Conservation (phyloP, 2,329 filamentous ascomycete genomes). For the Calonectria pteridis region DNA sequence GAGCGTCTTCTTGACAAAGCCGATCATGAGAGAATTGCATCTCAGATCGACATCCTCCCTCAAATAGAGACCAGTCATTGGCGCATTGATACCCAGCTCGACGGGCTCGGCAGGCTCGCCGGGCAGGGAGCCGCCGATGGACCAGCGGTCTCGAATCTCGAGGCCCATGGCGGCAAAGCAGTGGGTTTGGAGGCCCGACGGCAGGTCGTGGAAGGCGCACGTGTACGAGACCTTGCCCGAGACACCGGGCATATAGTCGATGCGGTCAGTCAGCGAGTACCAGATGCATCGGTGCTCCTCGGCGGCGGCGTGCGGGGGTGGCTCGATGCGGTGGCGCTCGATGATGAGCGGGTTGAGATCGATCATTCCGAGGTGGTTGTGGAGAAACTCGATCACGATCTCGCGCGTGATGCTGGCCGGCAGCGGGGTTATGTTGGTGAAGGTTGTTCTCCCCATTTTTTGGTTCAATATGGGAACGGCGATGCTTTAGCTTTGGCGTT, state of each 20-base stretch:
- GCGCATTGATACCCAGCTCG: constrained; percentile 76
- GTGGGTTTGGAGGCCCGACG: constrained; percentile 82
- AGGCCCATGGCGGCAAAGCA: constrained; percentile 86
- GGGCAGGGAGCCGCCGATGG: constrained; percentile 76
- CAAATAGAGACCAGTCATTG: constrained; percentile 79
- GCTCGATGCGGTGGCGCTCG: constrained; percentile 75
- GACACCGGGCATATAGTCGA: constrained; percentile 79
- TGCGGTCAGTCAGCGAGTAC: constrained; percentile 84
- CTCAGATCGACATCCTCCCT: constrained; percentile 87
- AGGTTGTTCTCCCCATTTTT: constrained; percentile 63
- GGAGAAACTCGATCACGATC: constrained; percentile 80
- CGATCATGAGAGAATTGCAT: constrained; percentile 81
- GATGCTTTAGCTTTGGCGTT: not conserved
- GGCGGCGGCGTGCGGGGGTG: constrained; percentile 73
- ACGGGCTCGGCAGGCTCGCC: constrained; percentile 75
- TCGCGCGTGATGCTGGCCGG: constrained; percentile 76
- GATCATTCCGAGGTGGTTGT: constrained; percentile 86
- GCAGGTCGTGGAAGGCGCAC: constrained; percentile 82
- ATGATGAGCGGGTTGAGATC: constrained; percentile 87
- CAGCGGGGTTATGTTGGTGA: constrained; percentile 84
- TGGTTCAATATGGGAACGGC: constrained; percentile 6
- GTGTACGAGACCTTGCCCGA: constrained; percentile 81
- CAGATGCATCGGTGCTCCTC: constrained; percentile 81
- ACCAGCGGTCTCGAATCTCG: constrained; percentile 84
- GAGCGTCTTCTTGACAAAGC: constrained; percentile 86